These are phyloP conservation scores for Cyphellophora europaea DNA, from an alignment of 2,329 filamentous ascomycete genomes.

Conservation along the genomic window DNA sequence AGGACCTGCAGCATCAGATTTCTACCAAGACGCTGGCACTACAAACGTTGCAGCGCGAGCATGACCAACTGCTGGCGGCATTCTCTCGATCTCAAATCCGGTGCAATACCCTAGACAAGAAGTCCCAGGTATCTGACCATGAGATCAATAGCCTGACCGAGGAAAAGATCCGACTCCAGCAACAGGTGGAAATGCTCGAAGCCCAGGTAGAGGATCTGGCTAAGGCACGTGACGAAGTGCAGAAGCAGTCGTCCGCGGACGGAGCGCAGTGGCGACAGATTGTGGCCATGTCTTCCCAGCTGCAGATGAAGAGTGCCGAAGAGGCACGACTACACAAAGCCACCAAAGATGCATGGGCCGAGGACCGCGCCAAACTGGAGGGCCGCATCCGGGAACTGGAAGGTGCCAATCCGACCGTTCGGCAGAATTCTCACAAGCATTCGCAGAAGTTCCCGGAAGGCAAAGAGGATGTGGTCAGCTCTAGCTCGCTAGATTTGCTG, in stretches of 20 bases:
- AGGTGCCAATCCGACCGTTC: constrained; percentile 9
- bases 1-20: constrained; percentile 45
- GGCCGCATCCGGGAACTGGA: constrained; percentile 27
- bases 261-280: constrained; percentile 43
- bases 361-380: constrained; percentile 23
- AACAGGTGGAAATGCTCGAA: constrained; percentile 39
- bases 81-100: constrained; percentile 36
- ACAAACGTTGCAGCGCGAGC: constrained; percentile 45
- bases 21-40: constrained; percentile 44
- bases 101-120: constrained; percentile 41
- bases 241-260: constrained; percentile 31
- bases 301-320: constrained; percentile 34
- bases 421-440: background rate
- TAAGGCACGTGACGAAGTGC: constrained; percentile 37
- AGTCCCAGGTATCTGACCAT: constrained; percentile 39
- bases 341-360: constrained; percentile 31
- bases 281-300: constrained; percentile 37
- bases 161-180: constrained; percentile 39
- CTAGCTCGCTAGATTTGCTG: constrained; percentile 16
- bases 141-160: constrained; percentile 44
- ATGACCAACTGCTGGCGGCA: constrained; percentile 43
- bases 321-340: constrained; percentile 33
- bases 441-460: background rate
- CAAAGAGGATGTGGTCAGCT: constrained; percentile 1
- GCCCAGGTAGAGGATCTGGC: constrained; percentile 39